A percentile compares a stretch with the other conserved stretches of the same genome.
Conservation (phyloP, 345 rosid species). For the Murraya paniculata region DNA sequence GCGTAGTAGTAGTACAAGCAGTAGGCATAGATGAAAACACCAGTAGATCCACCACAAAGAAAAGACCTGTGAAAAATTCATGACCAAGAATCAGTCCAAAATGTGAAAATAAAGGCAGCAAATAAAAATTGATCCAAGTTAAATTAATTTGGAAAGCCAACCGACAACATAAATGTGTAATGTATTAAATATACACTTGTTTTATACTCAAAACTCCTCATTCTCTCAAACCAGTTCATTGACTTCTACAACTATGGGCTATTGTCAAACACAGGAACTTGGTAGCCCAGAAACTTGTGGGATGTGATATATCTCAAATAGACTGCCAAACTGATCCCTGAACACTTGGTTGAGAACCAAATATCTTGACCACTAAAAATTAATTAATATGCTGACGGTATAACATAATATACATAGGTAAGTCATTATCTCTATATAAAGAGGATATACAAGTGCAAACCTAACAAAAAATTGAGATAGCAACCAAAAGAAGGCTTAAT, state of each 20-base stretch:
- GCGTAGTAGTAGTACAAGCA: constrained; percentile 78
- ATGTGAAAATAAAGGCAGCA: neutral
- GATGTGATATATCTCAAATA: neutral
- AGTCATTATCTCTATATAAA: neutral
- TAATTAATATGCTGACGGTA: neutral
- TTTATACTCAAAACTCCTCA: neutral
- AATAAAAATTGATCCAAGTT: neutral
- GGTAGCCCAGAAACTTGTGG: neutral
- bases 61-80: constrained; percentile 50
- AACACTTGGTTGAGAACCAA: neutral
- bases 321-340: neutral
- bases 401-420: neutral
- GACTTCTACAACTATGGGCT: neutral
- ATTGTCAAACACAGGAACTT: neutral
- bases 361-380: neutral
- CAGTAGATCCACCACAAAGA: constrained; percentile 83
- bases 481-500: neutral
- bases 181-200: neutral
- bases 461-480: neutral
- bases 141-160: neutral
- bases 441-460: neutral
- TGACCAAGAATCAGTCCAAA: constrained; percentile 1
- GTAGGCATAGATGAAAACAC: constrained; percentile 65
- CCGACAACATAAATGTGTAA: neutral
- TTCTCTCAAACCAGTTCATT: neutral